Conservation (phyloP, 2,329 filamentous ascomycete species). For the Conoideocrella luteorostrata region DNA sequence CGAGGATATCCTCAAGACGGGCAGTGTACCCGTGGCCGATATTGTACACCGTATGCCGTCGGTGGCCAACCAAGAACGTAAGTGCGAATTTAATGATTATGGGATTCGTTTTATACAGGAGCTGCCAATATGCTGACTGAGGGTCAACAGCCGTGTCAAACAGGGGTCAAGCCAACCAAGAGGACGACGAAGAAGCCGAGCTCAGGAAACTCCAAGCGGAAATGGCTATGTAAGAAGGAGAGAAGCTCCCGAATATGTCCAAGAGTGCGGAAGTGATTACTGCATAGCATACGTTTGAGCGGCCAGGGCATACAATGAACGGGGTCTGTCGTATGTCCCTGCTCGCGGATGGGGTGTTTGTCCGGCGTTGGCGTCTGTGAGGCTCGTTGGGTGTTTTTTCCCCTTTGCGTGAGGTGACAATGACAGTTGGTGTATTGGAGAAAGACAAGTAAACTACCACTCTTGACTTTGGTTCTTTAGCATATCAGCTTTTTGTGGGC, state of each 20-base stretch:
- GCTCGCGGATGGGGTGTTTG: conserved; percentile 19
- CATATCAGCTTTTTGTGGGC: neutral
- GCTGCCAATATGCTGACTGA: conserved; percentile 10
- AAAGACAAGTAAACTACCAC: neutral
- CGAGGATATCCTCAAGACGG: conserved; percentile 87
- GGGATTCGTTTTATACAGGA: too few species aligned
- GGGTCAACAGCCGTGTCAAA: conserved; percentile 22
- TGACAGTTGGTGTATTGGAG: conserved; percentile 2
- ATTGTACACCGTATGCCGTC: conserved; percentile 70
- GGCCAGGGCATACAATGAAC: conserved; percentile 4
- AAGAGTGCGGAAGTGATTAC: neutral
- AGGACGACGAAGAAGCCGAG: conserved; percentile 96
- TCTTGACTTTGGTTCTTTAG: neutral
- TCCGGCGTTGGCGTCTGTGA: conserved; percentile 27
- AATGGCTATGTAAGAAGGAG: conserved; percentile 74
- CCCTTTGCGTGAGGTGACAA: neutral
- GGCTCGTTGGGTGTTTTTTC: conserved; percentile 7
- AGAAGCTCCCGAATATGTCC: neutral
- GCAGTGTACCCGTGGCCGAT: conserved; percentile 74
- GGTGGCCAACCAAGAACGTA: conserved; percentile 69
- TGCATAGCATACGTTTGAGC: conserved; percentile 10
- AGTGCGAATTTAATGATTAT: conserved; percentile 35
- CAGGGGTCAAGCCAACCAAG: conserved; percentile 47
- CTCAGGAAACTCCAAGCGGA: conserved; percentile 88
- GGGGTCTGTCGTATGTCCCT: conserved; percentile 5